phyloP scores from a whole-genome alignment of 208 protist species.

The Acanthamoeba royreba region DNA sequence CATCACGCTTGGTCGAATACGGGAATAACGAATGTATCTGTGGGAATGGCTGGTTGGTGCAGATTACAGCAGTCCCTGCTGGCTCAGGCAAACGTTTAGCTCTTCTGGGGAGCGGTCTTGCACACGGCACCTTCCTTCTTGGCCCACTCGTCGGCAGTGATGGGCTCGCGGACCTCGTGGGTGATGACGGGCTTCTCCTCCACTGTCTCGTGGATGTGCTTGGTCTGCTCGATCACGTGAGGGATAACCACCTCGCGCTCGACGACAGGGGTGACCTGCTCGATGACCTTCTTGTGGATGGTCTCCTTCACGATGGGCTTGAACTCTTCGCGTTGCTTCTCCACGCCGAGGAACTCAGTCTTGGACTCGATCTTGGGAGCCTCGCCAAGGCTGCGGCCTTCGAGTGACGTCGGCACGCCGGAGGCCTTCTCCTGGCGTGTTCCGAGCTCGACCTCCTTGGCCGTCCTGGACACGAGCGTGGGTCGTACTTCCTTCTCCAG shows the following conservation, averaged over 20 bases:
- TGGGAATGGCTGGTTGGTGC: too few species aligned
- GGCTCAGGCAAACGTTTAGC: too few species aligned
- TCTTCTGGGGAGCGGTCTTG: not conserved
- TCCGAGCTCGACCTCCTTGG: conserved; percentile 1
- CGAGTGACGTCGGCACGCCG: not conserved
- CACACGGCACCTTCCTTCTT: not conserved
- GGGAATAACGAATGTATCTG: too few species aligned
- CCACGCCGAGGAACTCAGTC: conserved; percentile 6
- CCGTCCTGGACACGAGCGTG: not conserved
- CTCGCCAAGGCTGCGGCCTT: not conserved
- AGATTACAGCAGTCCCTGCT: too few species aligned
- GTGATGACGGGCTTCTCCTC: not conserved
- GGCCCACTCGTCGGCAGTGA: not conserved
- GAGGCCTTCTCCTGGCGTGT: not conserved
- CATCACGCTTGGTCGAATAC: too few species aligned
- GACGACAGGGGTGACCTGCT: not conserved
- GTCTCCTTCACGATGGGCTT: not conserved
- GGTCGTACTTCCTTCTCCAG: not conserved
- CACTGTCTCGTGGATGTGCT: conserved; percentile 6
- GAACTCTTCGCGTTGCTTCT: not conserved
- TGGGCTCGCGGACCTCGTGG: not conserved
- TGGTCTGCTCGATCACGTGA: not conserved
- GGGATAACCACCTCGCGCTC: not conserved
- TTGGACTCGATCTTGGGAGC: not conserved
- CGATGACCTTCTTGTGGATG: conserved; percentile 8